Evolutionary conservation across 169 alveolate species (phyloP).

Genomic region (Eimeria zaria): DNA sequence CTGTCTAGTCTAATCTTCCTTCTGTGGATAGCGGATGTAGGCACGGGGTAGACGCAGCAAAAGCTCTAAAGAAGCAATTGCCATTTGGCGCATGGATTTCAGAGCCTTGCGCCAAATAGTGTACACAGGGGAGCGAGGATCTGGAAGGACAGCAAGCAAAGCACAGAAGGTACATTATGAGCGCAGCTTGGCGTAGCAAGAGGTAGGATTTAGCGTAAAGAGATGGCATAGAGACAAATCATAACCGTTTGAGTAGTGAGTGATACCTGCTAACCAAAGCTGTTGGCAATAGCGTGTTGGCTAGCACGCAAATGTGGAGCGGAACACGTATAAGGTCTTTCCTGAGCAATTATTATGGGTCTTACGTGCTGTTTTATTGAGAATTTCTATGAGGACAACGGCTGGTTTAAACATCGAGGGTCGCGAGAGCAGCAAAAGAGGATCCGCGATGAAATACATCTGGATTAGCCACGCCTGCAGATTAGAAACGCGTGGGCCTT

Average conservation of each 20-base stretch:
- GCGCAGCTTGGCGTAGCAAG: background rate
- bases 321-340: background rate
- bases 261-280: background rate
- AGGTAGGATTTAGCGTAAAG: background rate
- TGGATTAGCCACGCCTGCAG: slow-evolving; percentile 62
- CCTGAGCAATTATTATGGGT: background rate
- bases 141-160: background rate
- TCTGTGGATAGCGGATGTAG: slow-evolving; percentile 43
- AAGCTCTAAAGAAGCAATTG: slow-evolving; percentile 33
- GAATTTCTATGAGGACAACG: slow-evolving; percentile 13
- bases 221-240: background rate
- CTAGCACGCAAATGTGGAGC: background rate
- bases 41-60: slow-evolving; percentile 78
- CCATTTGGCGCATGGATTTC: slow-evolving; percentile 23
- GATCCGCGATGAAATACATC: slow-evolving; percentile 46
- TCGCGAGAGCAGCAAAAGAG: slow-evolving; percentile 63
- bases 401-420: slow-evolving; percentile 61
- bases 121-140: slow-evolving; percentile 48
- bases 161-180: background rate
- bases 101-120: slow-evolving; percentile 67
- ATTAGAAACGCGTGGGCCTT: background rate
- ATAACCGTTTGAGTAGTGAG: background rate
- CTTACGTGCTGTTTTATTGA: slow-evolving; percentile 26
- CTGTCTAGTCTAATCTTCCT: background rate
- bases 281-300: background rate